These are phyloP conservation scores for Kentomonas sorsogonicus DNA, from an alignment of 208 protist species.

Conservation along the genomic window DNA sequence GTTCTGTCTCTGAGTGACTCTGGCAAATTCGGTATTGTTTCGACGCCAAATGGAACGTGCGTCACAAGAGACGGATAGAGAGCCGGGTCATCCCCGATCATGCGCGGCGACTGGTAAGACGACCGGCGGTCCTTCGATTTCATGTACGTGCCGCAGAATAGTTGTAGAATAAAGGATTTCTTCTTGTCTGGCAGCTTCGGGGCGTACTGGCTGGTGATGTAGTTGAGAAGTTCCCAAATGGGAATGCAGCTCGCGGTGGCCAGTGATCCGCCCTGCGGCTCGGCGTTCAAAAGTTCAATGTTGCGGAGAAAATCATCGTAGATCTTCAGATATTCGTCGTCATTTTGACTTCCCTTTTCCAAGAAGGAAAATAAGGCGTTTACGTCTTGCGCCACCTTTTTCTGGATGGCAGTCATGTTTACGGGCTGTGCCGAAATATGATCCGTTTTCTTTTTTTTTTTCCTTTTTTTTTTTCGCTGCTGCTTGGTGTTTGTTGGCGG, in stretches of 20 bases:
- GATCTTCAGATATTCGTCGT: neutral
- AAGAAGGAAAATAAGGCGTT: slow-evolving; percentile 2
- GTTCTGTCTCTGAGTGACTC: too few species aligned
- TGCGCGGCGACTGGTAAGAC: slow-evolving; percentile 58
- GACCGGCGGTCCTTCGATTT: slow-evolving; percentile 75
- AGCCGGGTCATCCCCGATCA: neutral
- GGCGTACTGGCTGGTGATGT: slow-evolving; percentile 30
- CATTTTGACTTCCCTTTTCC: neutral
- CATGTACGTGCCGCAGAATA: slow-evolving; percentile 58
- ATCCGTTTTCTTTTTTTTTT: slow-evolving; percentile 7
- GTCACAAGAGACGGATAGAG: slow-evolving; percentile 1
- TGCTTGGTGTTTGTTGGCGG: neutral
- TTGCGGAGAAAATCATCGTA: neutral
- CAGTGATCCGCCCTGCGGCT: slow-evolving; percentile 43
- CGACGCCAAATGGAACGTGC: too few species aligned
- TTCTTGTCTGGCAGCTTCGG: slow-evolving; percentile 4
- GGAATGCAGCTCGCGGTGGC: slow-evolving; percentile 74
- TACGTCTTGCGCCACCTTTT: neutral
- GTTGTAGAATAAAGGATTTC: slow-evolving; percentile 41
- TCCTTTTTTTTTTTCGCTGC: slow-evolving; percentile 10
- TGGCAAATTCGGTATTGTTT: too few species aligned
- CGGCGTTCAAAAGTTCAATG: neutral
- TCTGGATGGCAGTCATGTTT: neutral
- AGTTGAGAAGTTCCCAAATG: slow-evolving; percentile 74
- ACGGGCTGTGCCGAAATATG: neutral